Evolutionary conservation across 2,329 filamentous ascomycete species (phyloP).

Genomic region (Xylariaceae sp.): DNA sequence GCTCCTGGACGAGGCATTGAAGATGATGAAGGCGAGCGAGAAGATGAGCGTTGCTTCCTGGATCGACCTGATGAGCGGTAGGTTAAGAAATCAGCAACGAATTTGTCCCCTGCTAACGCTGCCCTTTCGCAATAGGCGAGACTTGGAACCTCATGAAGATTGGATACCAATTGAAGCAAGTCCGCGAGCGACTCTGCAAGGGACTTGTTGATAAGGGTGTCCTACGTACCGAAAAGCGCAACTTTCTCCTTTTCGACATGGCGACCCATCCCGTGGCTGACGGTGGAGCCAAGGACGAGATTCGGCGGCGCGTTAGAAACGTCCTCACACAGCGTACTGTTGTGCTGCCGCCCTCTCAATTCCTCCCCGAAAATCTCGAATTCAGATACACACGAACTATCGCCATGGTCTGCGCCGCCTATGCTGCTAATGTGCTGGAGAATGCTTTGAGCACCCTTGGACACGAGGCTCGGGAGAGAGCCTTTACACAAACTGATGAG

Average conservation of each 20-base stretch:
- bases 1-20: conserved; percentile 91
- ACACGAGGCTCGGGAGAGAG: conserved; percentile 88
- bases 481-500: conserved; percentile 96
- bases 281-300: conserved; percentile 95
- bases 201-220: conserved; percentile 98
- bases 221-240: conserved; percentile 96
- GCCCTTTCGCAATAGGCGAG: conserved; percentile 61
- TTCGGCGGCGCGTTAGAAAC: conserved; percentile 85
- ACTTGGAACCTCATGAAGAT: conserved; percentile 99
- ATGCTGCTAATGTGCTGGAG: conserved; percentile 95
- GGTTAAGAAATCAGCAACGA: conserved; percentile 20
- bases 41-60: conserved; percentile 99
- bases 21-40: conserved; percentile 99
- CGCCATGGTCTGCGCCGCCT: conserved; percentile 94
- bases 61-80: conserved; percentile 99
- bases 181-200: conserved; percentile 94
- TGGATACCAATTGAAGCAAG: conserved; percentile 98
- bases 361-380: conserved; percentile 89
- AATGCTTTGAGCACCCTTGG: conserved; percentile 93
- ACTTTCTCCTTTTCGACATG: conserved; percentile 99
- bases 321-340: conserved; percentile 92
- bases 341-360: conserved; percentile 79
- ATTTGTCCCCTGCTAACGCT: too few species aligned
- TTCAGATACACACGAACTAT: conserved; percentile 91
- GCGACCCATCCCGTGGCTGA: conserved; percentile 97